phyloP scores from a whole-genome alignment of 306 rosid genomes.

The Phaseolus lunatus region DNA sequence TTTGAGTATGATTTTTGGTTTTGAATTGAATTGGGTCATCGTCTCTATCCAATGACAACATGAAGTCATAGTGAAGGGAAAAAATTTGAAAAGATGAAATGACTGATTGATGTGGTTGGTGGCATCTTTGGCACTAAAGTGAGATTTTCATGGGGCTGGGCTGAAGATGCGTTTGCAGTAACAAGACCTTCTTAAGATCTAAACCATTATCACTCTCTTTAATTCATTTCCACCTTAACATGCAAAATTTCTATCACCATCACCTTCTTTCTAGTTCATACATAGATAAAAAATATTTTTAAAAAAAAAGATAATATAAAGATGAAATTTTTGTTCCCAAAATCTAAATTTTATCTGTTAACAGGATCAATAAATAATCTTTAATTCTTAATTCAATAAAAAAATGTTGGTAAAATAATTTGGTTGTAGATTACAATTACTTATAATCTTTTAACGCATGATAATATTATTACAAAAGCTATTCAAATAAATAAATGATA shows the following conservation, averaged over 20 bases:
- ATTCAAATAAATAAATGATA: no score
- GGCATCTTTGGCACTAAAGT: slow-evolving; percentile 43
- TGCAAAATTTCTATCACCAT: not conserved
- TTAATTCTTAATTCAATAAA: no score
- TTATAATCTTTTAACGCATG: no score
- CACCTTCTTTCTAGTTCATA: no score
- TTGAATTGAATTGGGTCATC: not conserved
- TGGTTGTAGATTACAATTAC: no score
- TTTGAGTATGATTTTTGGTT: slow-evolving; percentile 31
- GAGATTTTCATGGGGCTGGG: slow-evolving; percentile 27
- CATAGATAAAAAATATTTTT: no score
- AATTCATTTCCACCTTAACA: not conserved
- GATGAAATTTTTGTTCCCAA: no score
- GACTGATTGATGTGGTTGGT: slow-evolving; percentile 50
- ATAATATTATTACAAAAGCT: no score
- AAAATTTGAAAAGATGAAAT: not conserved
- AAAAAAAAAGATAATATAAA: no score
- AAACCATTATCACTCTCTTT: not conserved
- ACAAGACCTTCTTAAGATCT: not conserved
- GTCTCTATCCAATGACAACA: slow-evolving; percentile 16
- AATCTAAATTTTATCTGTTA: no score
- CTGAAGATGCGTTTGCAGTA: slow-evolving; percentile 48
- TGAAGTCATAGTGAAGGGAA: not conserved
- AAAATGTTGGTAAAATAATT: no score
- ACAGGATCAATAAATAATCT: no score